phyloP scores from a whole-genome alignment of 306 rosid genomes.

The Begonia fuchsioides region DNA sequence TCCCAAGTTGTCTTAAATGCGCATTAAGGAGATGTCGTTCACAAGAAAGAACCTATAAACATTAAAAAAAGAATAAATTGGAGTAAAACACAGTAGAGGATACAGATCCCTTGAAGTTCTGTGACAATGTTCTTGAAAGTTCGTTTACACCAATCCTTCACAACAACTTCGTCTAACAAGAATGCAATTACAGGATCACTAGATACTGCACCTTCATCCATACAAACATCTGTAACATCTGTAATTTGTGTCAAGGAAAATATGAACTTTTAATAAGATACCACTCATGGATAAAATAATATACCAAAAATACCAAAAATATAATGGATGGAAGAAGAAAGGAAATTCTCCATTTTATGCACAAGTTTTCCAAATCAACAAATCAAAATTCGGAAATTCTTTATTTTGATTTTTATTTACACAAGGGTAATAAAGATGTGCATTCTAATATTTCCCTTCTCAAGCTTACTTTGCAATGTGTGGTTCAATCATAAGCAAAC shows the following conservation, averaged over 20 bases:
- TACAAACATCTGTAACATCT: slow-evolving; percentile 97
- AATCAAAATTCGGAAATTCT: too few species aligned
- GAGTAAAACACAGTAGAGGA: slow-evolving; percentile 33
- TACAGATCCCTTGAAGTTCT: slow-evolving; percentile 77
- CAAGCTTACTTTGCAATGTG: too few species aligned
- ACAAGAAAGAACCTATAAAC: slow-evolving; percentile 1
- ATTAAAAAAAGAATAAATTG: neutral
- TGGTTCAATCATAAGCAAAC: too few species aligned
- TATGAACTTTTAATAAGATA: slow-evolving; percentile 1
- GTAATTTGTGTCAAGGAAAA: slow-evolving; percentile 50
- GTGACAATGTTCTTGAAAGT: slow-evolving; percentile 49
- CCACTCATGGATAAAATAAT: too few species aligned
- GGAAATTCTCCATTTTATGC: too few species aligned
- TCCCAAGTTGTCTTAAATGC: slow-evolving; percentile 49
- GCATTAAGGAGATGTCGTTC: slow-evolving; percentile 20
- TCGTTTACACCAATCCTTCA: slow-evolving; percentile 97
- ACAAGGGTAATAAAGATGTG: too few species aligned
- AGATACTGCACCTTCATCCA: slow-evolving; percentile 97
- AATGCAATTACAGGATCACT: slow-evolving; percentile 96
- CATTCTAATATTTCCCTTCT: too few species aligned
- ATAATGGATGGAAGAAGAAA: neutral
- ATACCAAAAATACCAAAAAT: too few species aligned
- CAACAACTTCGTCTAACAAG: slow-evolving; percentile 98
- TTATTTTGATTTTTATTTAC: too few species aligned
- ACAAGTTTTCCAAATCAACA: too few species aligned